These are phyloP conservation scores for Paulinella micropora DNA, from an alignment of 78 protist species.

Conservation along the genomic window DNA sequence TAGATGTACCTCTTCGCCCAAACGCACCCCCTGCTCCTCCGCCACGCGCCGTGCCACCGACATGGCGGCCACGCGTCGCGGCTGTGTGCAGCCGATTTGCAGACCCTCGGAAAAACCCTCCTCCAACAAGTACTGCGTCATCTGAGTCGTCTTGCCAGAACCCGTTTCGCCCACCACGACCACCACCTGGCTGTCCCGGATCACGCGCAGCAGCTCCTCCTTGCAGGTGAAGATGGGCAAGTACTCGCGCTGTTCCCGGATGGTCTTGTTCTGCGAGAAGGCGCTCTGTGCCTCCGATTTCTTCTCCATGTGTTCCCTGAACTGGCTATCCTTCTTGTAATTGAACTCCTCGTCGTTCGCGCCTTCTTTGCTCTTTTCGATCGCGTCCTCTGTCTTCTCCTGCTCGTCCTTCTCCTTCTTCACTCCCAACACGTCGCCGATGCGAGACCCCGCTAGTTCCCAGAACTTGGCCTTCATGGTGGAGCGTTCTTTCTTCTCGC, in stretches of 20 bases:
- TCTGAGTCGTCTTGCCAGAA: constrained; percentile 67
- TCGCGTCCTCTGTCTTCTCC: no score
- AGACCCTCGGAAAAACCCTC: constrained; percentile 36
- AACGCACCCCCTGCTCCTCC: constrained; percentile 47
- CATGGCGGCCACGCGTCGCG: constrained; percentile 94
- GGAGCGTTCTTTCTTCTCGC: constrained; percentile 3
- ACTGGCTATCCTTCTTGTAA: no score
- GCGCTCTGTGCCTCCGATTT: constrained; percentile 57
- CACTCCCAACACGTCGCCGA: not conserved
- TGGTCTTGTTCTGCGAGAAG: constrained; percentile 46
- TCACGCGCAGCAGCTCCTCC: constrained; percentile 23
- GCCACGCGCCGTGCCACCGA: constrained; percentile 87
- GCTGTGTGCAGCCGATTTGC: constrained; percentile 57
- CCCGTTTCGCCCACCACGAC: constrained; percentile 72
- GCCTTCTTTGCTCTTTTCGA: no score
- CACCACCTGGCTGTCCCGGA: constrained; percentile 34
- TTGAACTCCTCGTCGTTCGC: no score
- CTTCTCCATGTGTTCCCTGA: no score
- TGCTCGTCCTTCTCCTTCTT: not conserved
- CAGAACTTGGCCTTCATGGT: not conserved
- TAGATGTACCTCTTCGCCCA: no score
- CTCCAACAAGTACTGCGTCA: constrained; percentile 68
- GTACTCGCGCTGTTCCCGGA: constrained; percentile 41
- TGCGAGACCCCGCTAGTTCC: not conserved
- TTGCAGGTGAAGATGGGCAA: constrained; percentile 40